Percentiles rank a stretch among this genome's conserved stretches.
These are phyloP conservation scores for Chlorella sp. DNA, from an alignment of 139 green algal species.

Conservation along the genomic window DNA sequence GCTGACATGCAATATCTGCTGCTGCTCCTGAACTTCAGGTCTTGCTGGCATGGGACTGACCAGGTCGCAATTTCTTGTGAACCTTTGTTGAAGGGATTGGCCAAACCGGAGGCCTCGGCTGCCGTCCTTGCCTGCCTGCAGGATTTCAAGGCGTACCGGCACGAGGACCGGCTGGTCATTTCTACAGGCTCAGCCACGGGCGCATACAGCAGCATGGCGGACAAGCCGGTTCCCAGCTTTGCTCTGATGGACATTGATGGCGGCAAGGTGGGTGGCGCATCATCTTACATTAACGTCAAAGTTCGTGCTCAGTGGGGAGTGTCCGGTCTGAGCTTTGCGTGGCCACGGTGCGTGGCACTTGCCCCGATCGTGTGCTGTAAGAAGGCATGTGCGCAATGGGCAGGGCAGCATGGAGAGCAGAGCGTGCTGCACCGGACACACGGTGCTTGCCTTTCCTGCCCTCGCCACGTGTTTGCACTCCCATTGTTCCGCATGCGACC, in stretches of 20 bases:
- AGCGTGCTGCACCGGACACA: not conserved
- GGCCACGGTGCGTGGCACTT: not conserved
- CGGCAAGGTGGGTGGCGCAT: slow-evolving; percentile 43
- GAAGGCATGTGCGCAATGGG: not conserved
- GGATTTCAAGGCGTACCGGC: slow-evolving; percentile 64
- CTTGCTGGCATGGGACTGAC: no score
- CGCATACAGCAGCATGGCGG: slow-evolving; percentile 70
- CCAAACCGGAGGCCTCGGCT: not conserved
- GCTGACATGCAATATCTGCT: no score
- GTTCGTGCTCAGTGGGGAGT: slow-evolving; percentile 38
- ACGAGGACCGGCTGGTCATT: slow-evolving; percentile 87
- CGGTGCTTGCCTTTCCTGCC: no score
- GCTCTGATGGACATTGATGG: slow-evolving; percentile 97
- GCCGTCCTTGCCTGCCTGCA: not conserved
- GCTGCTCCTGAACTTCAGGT: no score
- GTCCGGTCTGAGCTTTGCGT: not conserved
- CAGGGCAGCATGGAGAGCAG: not conserved
- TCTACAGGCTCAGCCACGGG: slow-evolving; percentile 95
- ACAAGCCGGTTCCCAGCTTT: slow-evolving; percentile 80
- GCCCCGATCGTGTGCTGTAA: no score
- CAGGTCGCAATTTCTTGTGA: no score
- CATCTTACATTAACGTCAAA: not conserved
- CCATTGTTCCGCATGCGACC: no score
- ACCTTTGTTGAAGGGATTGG: no score
- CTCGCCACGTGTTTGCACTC: no score